Base-by-base conservation (phyloP, 352 stramenopile genomes). In the Phytopythium litorale region DNA sequence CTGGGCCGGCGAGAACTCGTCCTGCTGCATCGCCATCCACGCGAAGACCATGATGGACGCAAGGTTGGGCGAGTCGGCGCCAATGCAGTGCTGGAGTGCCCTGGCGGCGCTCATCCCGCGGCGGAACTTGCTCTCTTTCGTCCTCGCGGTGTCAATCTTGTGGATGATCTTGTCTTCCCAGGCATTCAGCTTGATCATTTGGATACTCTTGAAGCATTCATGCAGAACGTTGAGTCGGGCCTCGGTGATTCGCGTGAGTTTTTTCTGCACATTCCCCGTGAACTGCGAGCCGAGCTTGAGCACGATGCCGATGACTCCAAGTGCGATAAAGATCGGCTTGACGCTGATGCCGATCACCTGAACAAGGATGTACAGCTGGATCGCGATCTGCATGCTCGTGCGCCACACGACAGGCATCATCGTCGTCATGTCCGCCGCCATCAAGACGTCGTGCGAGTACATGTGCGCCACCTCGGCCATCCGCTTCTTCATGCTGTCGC, bases 181-280 rank as follows among this genome's bases (percentile, higher is more conserved):
- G 4, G 73, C 66, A 15, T 81, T 84, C 0, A 89, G 57, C 19
- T 89, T 89, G 19, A 87, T 67, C 45, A 85, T 78, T 32, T 83
- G 70, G 32, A 89, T 84, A 11, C 57, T 76, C 28, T 76, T 87
- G 69, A 71, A 86, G 55, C 64, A 82, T 32, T 65, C 68, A 35
- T 72, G 71, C 65, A 89, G 76, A 1, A 83, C 61, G 43, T 80
- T 79, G 7, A 78, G 58, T 3, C 71, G 59, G 18, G 40, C 54
- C 16, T 71, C 59, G 8, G 69, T 35, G 37, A 67, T 66, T 11
- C 55, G 68, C 37, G 66, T 64, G 42, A 75, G 46, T 18, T 69
- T 71, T 30, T 67, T 52, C 15, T 64, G 59, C 7, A 76, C 48
- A 12, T 56, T 56, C 11, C 63, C 64, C 11, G 62, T 60, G 5